Conservation (phyloP, 495 filamentous ascomycete genomes). For the Baudoinia panamericana region DNA sequence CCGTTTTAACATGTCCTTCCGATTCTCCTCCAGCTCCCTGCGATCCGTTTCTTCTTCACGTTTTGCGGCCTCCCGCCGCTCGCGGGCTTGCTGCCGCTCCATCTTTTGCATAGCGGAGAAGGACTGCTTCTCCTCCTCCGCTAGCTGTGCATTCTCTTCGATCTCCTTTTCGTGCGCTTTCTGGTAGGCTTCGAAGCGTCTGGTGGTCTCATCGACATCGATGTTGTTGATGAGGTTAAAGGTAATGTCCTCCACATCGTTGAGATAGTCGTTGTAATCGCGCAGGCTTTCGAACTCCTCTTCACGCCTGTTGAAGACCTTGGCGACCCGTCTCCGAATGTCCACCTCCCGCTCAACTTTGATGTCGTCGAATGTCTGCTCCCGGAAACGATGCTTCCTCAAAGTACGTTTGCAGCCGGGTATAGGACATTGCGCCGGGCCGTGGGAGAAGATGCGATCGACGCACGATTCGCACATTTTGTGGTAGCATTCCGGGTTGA, state of each 20-base stretch:
- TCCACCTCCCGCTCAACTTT: slow-evolving; percentile 89
- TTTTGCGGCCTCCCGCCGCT: slow-evolving; percentile 41
- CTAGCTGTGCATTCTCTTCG: slow-evolving; percentile 40
- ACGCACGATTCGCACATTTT: slow-evolving; percentile 94
- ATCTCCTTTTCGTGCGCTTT: slow-evolving; percentile 52
- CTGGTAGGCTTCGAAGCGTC: slow-evolving; percentile 51
- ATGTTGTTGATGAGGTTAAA: slow-evolving; percentile 69
- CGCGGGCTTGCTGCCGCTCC: slow-evolving; percentile 52
- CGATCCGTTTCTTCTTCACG: slow-evolving; percentile 46
- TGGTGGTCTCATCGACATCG: slow-evolving; percentile 57
- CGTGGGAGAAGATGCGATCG: slow-evolving; percentile 80
- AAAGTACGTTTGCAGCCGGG: slow-evolving; percentile 74
- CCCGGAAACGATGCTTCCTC: slow-evolving; percentile 69
- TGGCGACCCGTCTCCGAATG: slow-evolving; percentile 65
- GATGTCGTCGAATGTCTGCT: slow-evolving; percentile 82
- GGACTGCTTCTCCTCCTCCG: slow-evolving; percentile 39
- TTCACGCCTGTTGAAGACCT: slow-evolving; percentile 73
- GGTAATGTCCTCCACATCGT: slow-evolving; percentile 79
- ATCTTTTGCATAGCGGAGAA: slow-evolving; percentile 44
- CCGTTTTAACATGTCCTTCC: slow-evolving; percentile 43
- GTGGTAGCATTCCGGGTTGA: slow-evolving; percentile 98
- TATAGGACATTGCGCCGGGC: slow-evolving; percentile 81
- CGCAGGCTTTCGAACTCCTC: slow-evolving; percentile 76
- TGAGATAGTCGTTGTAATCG: slow-evolving; percentile 87
- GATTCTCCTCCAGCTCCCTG: slow-evolving; percentile 44